A percentile compares a stretch with the other conserved stretches of the same genome.
Evolutionary conservation across 768 basidiomycete genomes (phyloP).

Genomic region (Phlebiopsis gigantea): DNA sequence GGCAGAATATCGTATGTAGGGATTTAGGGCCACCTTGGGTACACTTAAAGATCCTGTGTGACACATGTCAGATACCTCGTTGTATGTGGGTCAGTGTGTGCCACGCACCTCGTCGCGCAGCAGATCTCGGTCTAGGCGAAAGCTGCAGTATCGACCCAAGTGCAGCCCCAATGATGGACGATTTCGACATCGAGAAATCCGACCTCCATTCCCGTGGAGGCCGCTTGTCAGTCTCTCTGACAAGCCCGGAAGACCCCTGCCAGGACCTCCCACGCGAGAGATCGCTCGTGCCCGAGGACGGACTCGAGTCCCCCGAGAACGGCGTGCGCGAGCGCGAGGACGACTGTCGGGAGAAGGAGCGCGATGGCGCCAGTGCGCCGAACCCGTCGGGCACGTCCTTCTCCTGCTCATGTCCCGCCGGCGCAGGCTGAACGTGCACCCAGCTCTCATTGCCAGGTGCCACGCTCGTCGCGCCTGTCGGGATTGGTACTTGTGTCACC

Average conservation of each 20-base stretch:
- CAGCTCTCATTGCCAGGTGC: slow-evolving; percentile 7
- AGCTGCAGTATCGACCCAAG: slow-evolving; percentile 19
- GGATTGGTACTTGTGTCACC: background rate
- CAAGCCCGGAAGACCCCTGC: background rate
- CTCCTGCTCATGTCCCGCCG: background rate
- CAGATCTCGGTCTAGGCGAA: slow-evolving; percentile 3
- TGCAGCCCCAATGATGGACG: slow-evolving; percentile 8
- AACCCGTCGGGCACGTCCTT: background rate
- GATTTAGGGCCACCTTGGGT: slow-evolving; percentile 19
- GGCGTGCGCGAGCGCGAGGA: slow-evolving; percentile 12
- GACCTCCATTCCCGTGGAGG: slow-evolving; percentile 28
- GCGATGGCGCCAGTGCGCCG: slow-evolving; percentile 5
- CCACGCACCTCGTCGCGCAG: slow-evolving; percentile 7
- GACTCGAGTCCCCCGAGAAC: slow-evolving; percentile 16
- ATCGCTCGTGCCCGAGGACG: slow-evolving; percentile 10
- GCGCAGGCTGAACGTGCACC: slow-evolving; percentile 1
- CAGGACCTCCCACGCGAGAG: slow-evolving; percentile 17
- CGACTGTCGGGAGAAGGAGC: background rate
- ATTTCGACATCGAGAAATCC: slow-evolving; percentile 26
- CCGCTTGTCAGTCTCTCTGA: slow-evolving; percentile 15
- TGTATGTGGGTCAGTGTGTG: background rate
- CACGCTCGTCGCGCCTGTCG: background rate
- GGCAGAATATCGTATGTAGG: slow-evolving; percentile 23
- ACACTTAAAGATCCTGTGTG: slow-evolving; percentile 11
- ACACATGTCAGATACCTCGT: background rate